Conservation (phyloP, 345 rosid species). For the Populus simonii region DNA sequence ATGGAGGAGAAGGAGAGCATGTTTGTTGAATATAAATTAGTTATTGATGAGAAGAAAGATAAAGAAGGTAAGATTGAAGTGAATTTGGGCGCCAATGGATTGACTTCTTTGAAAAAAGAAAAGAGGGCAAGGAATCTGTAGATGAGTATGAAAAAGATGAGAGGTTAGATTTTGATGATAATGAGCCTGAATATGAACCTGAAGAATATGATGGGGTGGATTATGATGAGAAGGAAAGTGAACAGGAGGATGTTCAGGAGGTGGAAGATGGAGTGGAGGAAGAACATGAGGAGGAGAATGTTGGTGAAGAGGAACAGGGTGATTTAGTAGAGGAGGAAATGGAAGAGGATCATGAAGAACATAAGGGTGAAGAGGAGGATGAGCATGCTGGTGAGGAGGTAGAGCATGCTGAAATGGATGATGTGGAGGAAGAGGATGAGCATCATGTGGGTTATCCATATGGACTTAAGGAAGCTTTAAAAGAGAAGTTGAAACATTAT, state of each 20-base stretch:
- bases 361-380: slow-evolving; percentile 54
- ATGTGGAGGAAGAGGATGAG: slow-evolving; percentile 56
- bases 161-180: slow-evolving; percentile 33
- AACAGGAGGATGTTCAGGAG: slow-evolving; percentile 27
- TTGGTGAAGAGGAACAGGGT: slow-evolving; percentile 59
- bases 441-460: slow-evolving; percentile 81
- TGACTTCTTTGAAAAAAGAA: slow-evolving; percentile 22
- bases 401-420: slow-evolving; percentile 50
- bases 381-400: slow-evolving; percentile 48
- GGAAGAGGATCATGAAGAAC: slow-evolving; percentile 57
- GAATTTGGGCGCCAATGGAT: slow-evolving; percentile 15
- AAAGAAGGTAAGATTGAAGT: slow-evolving; percentile 20
- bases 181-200: slow-evolving; percentile 62
- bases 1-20: slow-evolving; percentile 4
- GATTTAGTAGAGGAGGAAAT: slow-evolving; percentile 59
- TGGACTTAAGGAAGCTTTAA: slow-evolving; percentile 89
- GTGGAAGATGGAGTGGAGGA: slow-evolving; percentile 52
- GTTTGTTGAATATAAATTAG: neutral
- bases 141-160: slow-evolving; percentile 57
- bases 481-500: slow-evolving; percentile 92
- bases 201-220: slow-evolving; percentile 41
- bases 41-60: slow-evolving; percentile 21
- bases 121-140: slow-evolving; percentile 50
- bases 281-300: slow-evolving; percentile 46
- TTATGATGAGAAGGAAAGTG: slow-evolving; percentile 77